Evolutionary conservation across 108 stramenopile species (phyloP).

Genomic region (Cyclotella atomus): DNA sequence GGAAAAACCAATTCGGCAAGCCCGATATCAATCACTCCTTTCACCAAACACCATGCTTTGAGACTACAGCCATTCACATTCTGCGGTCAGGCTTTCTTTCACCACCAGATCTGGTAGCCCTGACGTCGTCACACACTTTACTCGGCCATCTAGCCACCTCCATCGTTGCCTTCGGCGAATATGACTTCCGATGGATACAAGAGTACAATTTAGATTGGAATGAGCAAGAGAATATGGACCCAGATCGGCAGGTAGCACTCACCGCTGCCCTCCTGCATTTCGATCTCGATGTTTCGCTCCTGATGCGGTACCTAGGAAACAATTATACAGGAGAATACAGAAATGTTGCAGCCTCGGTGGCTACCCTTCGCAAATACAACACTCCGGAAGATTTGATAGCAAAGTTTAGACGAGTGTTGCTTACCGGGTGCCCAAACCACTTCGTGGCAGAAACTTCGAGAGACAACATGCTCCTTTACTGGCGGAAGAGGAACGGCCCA

Average conservation of each 20-base stretch:
- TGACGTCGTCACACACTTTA: neutral
- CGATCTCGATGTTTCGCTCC: neutral
- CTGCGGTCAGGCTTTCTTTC: neutral
- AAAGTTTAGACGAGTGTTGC: neutral
- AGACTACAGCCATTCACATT: neutral
- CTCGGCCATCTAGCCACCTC: neutral
- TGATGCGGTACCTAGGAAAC: neutral
- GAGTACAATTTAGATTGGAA: neutral
- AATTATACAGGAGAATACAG: constrained; percentile 9
- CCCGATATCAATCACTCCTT: neutral
- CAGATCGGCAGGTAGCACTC: neutral
- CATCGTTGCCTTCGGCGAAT: neutral
- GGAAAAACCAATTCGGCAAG: neutral
- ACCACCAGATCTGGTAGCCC: neutral
- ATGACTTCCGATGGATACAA: neutral
- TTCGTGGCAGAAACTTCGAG: neutral
- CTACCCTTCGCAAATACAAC: neutral
- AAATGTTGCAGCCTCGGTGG: neutral
- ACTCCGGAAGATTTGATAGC: neutral
- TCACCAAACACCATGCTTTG: neutral
- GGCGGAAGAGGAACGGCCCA: neutral
- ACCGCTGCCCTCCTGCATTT: neutral
- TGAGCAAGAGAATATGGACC: neutral
- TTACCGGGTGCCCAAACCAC: neutral
- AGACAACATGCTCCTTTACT: neutral